Percentiles rank a stretch among this genome's conserved stretches.
Evolutionary conservation across 1,284 basidiomycete genomes (phyloP).

Genomic region (Takashimella koratensis): DNA sequence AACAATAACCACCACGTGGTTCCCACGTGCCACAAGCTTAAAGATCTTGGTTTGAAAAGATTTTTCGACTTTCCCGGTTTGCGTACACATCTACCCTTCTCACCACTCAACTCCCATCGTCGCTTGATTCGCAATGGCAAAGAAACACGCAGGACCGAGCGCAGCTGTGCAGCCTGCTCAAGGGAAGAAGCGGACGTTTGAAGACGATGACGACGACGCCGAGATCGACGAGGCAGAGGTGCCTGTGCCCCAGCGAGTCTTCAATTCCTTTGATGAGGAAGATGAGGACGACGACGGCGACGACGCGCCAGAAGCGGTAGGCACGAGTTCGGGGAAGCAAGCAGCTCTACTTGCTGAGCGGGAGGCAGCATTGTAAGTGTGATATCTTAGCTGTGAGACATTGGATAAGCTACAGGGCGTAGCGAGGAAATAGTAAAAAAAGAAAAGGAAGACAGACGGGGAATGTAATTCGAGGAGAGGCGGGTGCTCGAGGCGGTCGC

Average conservation of each 20-base stretch:
- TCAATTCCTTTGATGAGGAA: constrained; percentile 9
- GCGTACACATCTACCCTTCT: too few species aligned
- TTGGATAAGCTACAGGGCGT: too few species aligned
- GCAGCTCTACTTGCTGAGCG: constrained; percentile 5
- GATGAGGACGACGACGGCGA: constrained; percentile 25
- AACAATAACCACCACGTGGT: background rate
- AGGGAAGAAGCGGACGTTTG: constrained; percentile 33
- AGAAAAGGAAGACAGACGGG: too few species aligned
- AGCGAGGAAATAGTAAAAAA: too few species aligned
- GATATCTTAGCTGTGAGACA: background rate
- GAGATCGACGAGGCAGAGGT: background rate
- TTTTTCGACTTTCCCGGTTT: too few species aligned
- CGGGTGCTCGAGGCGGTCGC: too few species aligned
- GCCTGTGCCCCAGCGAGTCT: background rate
- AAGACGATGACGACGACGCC: constrained; percentile 9
- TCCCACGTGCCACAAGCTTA: background rate
- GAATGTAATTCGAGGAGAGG: too few species aligned
- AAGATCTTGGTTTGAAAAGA: background rate
- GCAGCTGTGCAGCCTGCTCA: constrained; percentile 17
- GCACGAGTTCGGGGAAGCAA: constrained; percentile 12
- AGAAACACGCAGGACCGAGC: constrained; percentile 11
- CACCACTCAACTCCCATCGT: background rate
- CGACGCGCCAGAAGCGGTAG: constrained; percentile 41
- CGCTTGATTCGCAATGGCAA: constrained; percentile 9
- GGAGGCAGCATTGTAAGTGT: constrained; percentile 21